A percentile compares a stretch with the other conserved stretches of the same genome.
Evolutionary conservation across 768 basidiomycete genomes (phyloP).

Genomic region (Trametes gibbosa): DNA sequence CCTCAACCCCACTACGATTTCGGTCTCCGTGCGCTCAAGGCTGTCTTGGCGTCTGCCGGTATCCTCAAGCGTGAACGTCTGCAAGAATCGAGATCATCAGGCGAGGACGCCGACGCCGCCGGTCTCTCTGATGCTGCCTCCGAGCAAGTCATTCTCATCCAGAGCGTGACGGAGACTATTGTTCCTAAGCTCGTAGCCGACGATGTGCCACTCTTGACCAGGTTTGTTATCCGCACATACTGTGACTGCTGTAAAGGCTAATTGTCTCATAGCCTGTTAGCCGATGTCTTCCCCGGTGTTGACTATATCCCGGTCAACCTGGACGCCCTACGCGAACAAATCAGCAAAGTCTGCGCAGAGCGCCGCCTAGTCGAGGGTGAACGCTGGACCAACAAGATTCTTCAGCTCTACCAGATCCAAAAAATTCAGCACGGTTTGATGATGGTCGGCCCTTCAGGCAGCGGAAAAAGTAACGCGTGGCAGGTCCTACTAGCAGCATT

Average conservation of each 20-base stretch:
- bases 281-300: conserved; percentile 97
- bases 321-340: conserved; percentile 79
- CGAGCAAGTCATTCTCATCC: conserved; percentile 96
- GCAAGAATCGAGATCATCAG: conserved; percentile 39
- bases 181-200: conserved; percentile 97
- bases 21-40: conserved; percentile 94
- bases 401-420: conserved; percentile 98
- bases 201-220: conserved; percentile 91
- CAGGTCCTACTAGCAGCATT: conserved; percentile 87
- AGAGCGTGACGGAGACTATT: conserved; percentile 97
- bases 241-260: neutral
- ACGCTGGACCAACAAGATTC: conserved; percentile 90
- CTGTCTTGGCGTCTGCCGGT: conserved; percentile 95
- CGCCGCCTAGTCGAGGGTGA: conserved; percentile 84
- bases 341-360: conserved; percentile 82
- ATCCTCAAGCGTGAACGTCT: conserved; percentile 93
- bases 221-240: conserved; percentile 44
- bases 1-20: conserved; percentile 99
- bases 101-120: conserved; percentile 41
- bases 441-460: conserved; percentile 99
- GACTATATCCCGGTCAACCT: conserved; percentile 89
- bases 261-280: conserved; percentile 61
- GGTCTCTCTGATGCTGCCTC: conserved; percentile 70
- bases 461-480: conserved; percentile 97
- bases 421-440: conserved; percentile 99